Base-by-base conservation (phyloP, 768 basidiomycete genomes). In the Auricularia sp. region DNA sequence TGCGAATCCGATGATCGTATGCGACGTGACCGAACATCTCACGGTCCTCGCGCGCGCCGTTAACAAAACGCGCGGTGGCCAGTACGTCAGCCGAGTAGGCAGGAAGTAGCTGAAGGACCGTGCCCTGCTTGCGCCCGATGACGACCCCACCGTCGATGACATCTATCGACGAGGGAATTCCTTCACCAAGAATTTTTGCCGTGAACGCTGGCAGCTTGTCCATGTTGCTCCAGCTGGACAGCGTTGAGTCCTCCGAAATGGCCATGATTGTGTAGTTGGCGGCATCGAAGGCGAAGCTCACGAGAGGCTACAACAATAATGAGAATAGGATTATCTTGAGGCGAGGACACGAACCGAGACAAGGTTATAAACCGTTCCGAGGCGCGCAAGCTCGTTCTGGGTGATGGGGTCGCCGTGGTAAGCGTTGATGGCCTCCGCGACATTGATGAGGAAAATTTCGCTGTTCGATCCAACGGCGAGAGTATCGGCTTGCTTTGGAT, bases 11-110 rank as follows among this genome's bases (percentile, higher is more conserved):
- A 0, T 88, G 81, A 75, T 93, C 91, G 71, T 93, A 93, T 70
- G 84, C 87, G 68, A 88, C 84, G 70, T 93, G 91, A 14, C 91
- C 90, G 72, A 91, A 93, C 89, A 93, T 93, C 8, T 91, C 90
- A 16, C 78, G 79, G 70, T 92, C 91, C 51, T 93, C 91, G 65
- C 80, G 82, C 62, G 64, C 72, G 23, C 84, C 85, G 67, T 86
- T 88, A 70, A 88, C 77, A 71, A 93, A 93, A 71, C 85, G 89
- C 74, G 91, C 79, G 5, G 87, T 91, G 14, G 91, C 90, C 36
- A 91, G 77, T 1, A 93, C 82, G 59, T 79, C 80, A 73, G 87
- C 88, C 65, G 84, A 85, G 62, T 87, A 85, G 61, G 84, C 80
- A n/a, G 89, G 87, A 42, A 93, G 78, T 36, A 93, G 78, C 74